These are phyloP conservation scores for Rutstroemia sp. DNA, from an alignment of 2,329 filamentous ascomycete species.

Conservation along the genomic window DNA sequence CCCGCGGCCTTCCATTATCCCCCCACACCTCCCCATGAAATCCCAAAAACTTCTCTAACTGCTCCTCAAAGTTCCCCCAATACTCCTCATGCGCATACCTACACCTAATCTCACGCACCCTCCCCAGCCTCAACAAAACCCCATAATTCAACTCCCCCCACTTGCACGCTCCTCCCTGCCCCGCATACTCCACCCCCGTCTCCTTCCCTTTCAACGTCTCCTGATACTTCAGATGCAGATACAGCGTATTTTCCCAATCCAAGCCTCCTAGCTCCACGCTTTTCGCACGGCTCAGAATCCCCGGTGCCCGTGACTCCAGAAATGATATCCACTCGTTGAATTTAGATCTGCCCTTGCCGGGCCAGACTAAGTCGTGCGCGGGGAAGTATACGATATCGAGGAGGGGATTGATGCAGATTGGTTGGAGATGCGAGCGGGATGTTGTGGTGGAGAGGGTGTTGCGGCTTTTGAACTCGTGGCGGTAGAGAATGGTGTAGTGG, in stretches of 20 bases:
- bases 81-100: slow-evolving; percentile 1
- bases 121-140: not conserved
- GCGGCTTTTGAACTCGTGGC: not conserved
- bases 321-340: not conserved
- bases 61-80: slow-evolving; percentile 5
- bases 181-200: not conserved
- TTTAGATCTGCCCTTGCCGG: not conserved
- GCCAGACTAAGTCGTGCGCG: not conserved
- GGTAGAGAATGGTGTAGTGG: slow-evolving; percentile 1
- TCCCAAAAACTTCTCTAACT: not conserved
- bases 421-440: not conserved
- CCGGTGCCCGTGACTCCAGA: not conserved
- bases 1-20: not conserved
- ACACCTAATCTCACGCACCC: not conserved
- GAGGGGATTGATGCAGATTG: not conserved
- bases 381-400: not conserved
- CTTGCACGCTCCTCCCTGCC: not conserved
- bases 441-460: too few relatives aligned
- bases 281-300: not conserved
- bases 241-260: slow-evolving; percentile 6
- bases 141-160: slow-evolving; percentile 5
- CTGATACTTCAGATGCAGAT: slow-evolving; percentile 3
- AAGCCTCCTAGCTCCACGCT: not conserved
- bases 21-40: slow-evolving; percentile 2
- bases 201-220: not conserved